phyloP scores from a whole-genome alignment of 2,329 filamentous ascomycete species.

The Ramularia endophylla region DNA sequence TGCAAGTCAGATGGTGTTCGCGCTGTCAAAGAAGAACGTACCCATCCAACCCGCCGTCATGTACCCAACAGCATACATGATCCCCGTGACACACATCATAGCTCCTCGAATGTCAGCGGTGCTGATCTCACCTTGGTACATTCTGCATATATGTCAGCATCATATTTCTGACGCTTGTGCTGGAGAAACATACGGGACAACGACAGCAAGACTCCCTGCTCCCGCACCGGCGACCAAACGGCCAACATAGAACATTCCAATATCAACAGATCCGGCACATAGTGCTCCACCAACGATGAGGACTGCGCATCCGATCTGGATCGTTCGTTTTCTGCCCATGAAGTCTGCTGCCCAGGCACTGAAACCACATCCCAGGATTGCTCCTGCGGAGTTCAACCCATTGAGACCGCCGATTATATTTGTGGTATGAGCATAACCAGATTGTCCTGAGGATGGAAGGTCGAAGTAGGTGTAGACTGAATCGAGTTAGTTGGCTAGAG shows the following conservation, averaged over 20 bases:
- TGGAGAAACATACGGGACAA: constrained; percentile 21
- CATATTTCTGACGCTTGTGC: too few relatives aligned
- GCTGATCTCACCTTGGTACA: constrained; percentile 38
- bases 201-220: constrained; percentile 29
- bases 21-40: constrained; percentile 6
- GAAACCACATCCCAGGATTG: constrained; percentile 32
- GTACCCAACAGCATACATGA: constrained; percentile 40
- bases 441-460: constrained; percentile 33
- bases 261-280: constrained; percentile 32
- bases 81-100: constrained; percentile 37
- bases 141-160: constrained; percentile 7
- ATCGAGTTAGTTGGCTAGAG: background rate
- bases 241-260: constrained; percentile 38
- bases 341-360: constrained; percentile 37
- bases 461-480: constrained; percentile 37
- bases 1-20: background rate
- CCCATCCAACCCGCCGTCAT: constrained; percentile 35
- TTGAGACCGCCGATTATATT: constrained; percentile 42
- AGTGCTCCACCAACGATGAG: constrained; percentile 37
- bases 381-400: constrained; percentile 42
- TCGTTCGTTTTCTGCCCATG: constrained; percentile 34
- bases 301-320: constrained; percentile 34
- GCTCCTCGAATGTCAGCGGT: constrained; percentile 35
- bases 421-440: constrained; percentile 38
- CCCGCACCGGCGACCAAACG: constrained; percentile 36